A percentile compares a stretch with the other conserved stretches of the same genome.
Evolutionary conservation across 805 yeast species (phyloP).

Genomic region (Saccharomycopsis sp.): DNA sequence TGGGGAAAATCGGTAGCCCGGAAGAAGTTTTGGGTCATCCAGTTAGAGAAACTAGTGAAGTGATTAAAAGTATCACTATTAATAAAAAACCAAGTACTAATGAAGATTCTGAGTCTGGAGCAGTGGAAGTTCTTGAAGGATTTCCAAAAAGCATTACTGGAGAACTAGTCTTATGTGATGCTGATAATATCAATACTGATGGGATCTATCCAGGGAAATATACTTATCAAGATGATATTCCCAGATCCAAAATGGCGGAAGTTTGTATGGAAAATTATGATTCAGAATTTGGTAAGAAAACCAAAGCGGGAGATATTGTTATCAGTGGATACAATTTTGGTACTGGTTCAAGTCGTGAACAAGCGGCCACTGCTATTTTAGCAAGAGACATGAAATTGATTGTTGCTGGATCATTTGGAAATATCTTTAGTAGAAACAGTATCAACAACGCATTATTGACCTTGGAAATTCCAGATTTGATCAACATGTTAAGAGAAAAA

Average conservation of each 20-base stretch:
- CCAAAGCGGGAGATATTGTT: constrained; percentile 80
- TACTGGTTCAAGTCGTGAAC: constrained; percentile 97
- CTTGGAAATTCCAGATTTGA: constrained; percentile 83
- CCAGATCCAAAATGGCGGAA: constrained; percentile 93
- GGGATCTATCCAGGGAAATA: constrained; percentile 99
- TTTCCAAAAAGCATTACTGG: constrained; percentile 88
- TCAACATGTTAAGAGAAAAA: constrained; percentile 62
- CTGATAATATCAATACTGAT: constrained; percentile 94
- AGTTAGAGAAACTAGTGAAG: constrained; percentile 19
- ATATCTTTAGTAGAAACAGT: constrained; percentile 90
- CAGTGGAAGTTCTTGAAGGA: constrained; percentile 75
- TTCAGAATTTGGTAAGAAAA: constrained; percentile 71
- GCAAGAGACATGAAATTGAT: constrained; percentile 90
- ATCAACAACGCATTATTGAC: constrained; percentile 94
- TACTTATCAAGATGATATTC: constrained; percentile 96
- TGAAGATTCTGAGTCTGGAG: constrained; percentile 23
- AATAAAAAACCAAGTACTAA: constrained; percentile 25
- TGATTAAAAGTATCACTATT: constrained; percentile 22
- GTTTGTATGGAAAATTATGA: constrained; percentile 99
- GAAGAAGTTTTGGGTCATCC: constrained; percentile 63
- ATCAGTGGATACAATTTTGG: constrained; percentile 94
- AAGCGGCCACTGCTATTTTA: constrained; percentile 96
- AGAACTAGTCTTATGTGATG: constrained; percentile 90
- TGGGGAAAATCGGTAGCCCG: constrained; percentile 90
- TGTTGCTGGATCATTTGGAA: constrained; percentile 96